Conservation (phyloP, 148 eudicot genomes). For the Selenicereus undatus region DNA sequence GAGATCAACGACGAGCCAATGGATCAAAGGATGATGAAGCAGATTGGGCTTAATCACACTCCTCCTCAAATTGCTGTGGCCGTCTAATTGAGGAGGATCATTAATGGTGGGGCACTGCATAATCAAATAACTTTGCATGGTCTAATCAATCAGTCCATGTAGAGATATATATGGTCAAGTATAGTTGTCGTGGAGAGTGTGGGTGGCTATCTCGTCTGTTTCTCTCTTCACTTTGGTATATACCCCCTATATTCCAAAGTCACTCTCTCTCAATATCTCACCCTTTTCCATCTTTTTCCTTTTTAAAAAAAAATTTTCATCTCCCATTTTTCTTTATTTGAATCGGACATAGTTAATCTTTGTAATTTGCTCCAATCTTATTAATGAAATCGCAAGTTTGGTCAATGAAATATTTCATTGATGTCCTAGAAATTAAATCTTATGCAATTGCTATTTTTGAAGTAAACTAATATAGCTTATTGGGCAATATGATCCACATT, state of each 20-base stretch:
- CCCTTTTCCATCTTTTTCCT: not conserved
- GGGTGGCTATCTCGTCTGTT: not conserved
- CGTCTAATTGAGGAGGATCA: conserved; percentile 9
- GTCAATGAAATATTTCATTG: not conserved
- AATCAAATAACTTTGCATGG: conserved; percentile 14
- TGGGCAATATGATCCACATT: not conserved
- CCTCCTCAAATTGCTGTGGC: conserved; percentile 22
- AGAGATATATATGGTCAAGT: not conserved
- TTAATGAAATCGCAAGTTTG: not conserved
- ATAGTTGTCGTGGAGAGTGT: conserved; percentile 3
- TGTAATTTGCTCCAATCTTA: conserved; percentile 9
- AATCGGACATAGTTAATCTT: conserved; percentile 5
- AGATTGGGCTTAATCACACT: conserved; percentile 15
- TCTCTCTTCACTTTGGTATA: conserved; percentile 6
- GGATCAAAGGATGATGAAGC: conserved; percentile 14
- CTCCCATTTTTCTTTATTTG: not conserved
- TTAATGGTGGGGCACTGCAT: not conserved
- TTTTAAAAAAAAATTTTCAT: not conserved
- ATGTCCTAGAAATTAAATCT: not conserved
- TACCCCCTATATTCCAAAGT: conserved; percentile 5
- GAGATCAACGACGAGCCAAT: conserved; percentile 10
- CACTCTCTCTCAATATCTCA: not conserved
- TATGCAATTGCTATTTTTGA: not conserved
- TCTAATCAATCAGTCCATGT: conserved; percentile 3
- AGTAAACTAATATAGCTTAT: not conserved